Evolutionary conservation across 192 early-diverging fungal species (phyloP), one percentile per base, ranked within the genome.

Genomic region (Gonapodya prolifera): DNA sequence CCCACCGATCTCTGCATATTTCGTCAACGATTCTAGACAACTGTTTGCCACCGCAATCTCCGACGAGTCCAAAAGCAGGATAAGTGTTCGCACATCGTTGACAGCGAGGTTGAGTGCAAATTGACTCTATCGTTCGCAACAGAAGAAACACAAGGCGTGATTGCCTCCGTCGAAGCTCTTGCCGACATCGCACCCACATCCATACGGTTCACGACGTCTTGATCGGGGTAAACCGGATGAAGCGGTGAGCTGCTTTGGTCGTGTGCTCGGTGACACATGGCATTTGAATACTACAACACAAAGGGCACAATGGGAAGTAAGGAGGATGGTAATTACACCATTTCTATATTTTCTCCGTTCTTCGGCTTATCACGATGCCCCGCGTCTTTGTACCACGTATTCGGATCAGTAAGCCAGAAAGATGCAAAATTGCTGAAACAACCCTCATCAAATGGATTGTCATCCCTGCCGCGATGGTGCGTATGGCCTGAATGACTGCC

Each of bases 1-100:
- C 78, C 1, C 82, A 87, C 87, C 73, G 45, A 35, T 35, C 36
- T 88, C 87, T 0, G 87, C 87, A 80, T 84, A 85, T 69, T 86
- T 88, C 75, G 84, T 85, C n/a, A 88, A 69, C 1, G 83, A 78
- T 2, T 88, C 87, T 23, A 87, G 23, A 8, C 83, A 82, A 1
- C 61, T 77, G 1, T 81, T 45, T 69, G 80, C 82, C 1, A 87
- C 82, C n/a, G 77, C 17, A 29, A 75, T 70, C 75, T 88, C 87
- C 1, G 86, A 81, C n/a, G 84, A 84, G 23, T 30, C 69, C 0
- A 88, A 80, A 30, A 88, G 79, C 16, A 88, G 78, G 13, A 88
- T 82, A 30, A 88, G 78, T 1, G 86, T 87, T 75, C 86, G 70
- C 0, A 83, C 80, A 76, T 88, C 87, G 0, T 80, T 34, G 8